Evolutionary conservation across 129 eudicot genomes (phyloP).

Genomic region (Deinandra increscens): DNA sequence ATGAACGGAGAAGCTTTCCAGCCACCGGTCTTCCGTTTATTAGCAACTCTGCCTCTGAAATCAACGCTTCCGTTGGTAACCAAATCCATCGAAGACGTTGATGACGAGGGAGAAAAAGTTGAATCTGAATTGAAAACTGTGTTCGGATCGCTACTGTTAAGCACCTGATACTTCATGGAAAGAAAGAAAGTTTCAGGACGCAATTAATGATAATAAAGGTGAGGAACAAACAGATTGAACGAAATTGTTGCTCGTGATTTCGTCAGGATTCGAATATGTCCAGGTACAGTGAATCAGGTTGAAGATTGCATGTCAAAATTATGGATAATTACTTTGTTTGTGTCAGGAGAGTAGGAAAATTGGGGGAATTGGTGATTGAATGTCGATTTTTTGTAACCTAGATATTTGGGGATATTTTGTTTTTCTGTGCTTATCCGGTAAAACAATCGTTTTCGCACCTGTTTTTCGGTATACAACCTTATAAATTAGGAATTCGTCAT

Average conservation of each 20-base stretch:
- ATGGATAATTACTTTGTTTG: neutral
- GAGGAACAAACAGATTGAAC: slow-evolving; percentile 27
- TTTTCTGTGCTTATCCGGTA: neutral
- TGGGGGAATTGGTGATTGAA: neutral
- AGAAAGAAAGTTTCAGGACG: neutral
- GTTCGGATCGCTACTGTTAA: neutral
- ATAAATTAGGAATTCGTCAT: too few relatives aligned
- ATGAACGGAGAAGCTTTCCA: slow-evolving; percentile 75
- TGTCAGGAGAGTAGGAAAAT: neutral
- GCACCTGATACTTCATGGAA: slow-evolving; percentile 25
- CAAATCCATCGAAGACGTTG: slow-evolving; percentile 32
- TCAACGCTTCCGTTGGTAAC: slow-evolving; percentile 57
- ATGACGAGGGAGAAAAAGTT: slow-evolving; percentile 1
- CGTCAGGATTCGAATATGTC: slow-evolving; percentile 23
- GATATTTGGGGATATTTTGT: neutral
- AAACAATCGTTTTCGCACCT: neutral
- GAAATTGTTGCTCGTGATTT: slow-evolving; percentile 14
- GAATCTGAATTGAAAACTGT: neutral
- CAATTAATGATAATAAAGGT: neutral
- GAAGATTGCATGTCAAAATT: neutral
- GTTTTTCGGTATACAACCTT: neutral
- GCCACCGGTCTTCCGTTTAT: slow-evolving; percentile 64
- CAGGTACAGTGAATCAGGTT: slow-evolving; percentile 26
- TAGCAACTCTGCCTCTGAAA: slow-evolving; percentile 58
- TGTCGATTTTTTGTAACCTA: neutral